A percentile compares a stretch with the other conserved stretches of the same genome.
Evolutionary conservation across 495 filamentous ascomycete species (phyloP).

Genomic region (Penicillium macrosclerotiorum): DNA sequence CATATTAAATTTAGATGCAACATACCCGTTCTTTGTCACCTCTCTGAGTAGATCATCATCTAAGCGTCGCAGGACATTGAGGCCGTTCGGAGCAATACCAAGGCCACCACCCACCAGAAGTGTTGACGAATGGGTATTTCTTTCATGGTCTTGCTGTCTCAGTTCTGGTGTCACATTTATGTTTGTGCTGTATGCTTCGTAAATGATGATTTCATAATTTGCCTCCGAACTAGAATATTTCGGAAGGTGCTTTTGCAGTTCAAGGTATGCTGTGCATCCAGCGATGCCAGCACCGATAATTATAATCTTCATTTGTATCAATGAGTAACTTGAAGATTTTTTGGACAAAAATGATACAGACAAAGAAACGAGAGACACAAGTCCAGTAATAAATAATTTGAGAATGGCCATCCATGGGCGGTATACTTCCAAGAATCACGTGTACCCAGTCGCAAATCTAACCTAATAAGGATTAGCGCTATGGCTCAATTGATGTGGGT

Average conservation of each 20-base stretch:
- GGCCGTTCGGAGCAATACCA: conserved; percentile 13
- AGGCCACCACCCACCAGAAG: conserved; percentile 16
- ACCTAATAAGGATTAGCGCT: not conserved
- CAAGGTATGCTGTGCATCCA: conserved; percentile 44
- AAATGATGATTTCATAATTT: conserved; percentile 17
- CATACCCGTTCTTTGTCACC: conserved; percentile 33
- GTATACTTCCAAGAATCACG: conserved; percentile 1
- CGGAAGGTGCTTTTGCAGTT: conserved; percentile 38
- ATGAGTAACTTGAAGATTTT: not conserved
- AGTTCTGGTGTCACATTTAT: conserved; percentile 7
- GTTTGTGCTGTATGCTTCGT: conserved; percentile 15
- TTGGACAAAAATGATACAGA: not conserved
- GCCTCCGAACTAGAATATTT: not conserved
- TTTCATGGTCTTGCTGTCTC: conserved; percentile 5
- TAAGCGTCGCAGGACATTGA: conserved; percentile 11
- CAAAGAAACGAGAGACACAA: not conserved
- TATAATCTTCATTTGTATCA: conserved; percentile 42
- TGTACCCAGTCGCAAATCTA: conserved; percentile 10
- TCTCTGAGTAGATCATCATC: conserved; percentile 21
- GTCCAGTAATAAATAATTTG: conserved; percentile 7
- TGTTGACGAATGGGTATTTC: conserved; percentile 11
- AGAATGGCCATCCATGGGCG: not conserved
- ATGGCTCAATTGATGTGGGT: not conserved
- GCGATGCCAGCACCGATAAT: conserved; percentile 50
- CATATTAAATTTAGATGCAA: conserved; percentile 31